These are phyloP conservation scores for Vitis rupestris DNA, from an alignment of 164 flowering plant species.

Conservation along the genomic window DNA sequence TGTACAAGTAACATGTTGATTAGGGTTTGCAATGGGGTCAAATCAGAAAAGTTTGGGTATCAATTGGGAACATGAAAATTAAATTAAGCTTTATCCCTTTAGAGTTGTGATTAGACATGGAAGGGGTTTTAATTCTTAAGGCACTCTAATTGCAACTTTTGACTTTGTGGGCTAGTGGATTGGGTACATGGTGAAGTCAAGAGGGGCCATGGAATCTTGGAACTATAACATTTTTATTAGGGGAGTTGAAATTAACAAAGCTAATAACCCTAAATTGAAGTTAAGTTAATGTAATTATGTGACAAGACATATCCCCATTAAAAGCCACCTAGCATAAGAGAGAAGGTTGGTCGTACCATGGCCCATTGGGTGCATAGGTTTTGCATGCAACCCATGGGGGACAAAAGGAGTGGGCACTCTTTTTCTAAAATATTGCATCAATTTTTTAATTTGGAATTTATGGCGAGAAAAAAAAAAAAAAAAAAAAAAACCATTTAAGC, in stretches of 20 bases:
- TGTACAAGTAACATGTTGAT: too few species aligned
- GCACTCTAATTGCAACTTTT: conserved; percentile 42
- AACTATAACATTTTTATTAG: conserved; percentile 7
- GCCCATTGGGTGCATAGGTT: too few species aligned
- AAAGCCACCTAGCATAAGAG: too few species aligned
- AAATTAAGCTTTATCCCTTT: conserved; percentile 23
- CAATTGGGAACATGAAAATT: conserved; percentile 21
- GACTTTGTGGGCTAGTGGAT: conserved; percentile 30
- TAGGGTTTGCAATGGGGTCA: conserved; percentile 13
- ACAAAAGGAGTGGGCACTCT: too few species aligned
- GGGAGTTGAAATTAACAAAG: background rate
- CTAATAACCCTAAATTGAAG: conserved; percentile 26
- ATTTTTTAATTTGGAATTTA: too few species aligned
- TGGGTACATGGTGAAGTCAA: conserved; percentile 22
- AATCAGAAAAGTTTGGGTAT: conserved; percentile 14
- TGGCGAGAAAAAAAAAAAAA: too few species aligned
- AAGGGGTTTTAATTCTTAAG: conserved; percentile 32
- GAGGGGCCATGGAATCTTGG: conserved; percentile 20
- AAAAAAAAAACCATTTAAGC: too few species aligned
- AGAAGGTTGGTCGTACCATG: too few species aligned
- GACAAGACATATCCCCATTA: conserved; percentile 3
- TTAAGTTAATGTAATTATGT: conserved; percentile 31
- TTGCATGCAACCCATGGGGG: too few species aligned
- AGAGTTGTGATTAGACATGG: conserved; percentile 29
- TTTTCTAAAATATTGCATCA: too few species aligned